These are phyloP conservation scores for Marasmius sp. DNA, from an alignment of 1,284 basidiomycete genomes.

Conservation along the genomic window DNA sequence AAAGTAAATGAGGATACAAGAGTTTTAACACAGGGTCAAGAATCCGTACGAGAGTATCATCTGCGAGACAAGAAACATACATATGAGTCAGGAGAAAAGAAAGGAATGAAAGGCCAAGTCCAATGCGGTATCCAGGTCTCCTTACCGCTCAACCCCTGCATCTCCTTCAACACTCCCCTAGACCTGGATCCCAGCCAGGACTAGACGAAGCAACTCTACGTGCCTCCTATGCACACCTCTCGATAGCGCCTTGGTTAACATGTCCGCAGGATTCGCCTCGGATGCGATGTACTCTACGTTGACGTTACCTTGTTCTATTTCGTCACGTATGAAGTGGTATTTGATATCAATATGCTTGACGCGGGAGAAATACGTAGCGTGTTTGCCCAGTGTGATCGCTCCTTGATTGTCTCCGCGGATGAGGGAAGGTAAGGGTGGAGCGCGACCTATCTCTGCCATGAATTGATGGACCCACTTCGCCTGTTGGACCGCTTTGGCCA, in stretches of 20 bases:
- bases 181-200: background rate
- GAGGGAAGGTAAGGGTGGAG: conserved; percentile 15
- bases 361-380: background rate
- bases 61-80: too few species aligned
- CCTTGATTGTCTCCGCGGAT: conserved; percentile 37
- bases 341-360: conserved; percentile 9
- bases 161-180: conserved; percentile 14
- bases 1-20: too few species aligned
- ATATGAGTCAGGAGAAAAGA: too few species aligned
- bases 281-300: background rate
- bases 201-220: background rate
- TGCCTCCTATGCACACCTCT: background rate
- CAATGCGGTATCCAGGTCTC: too few species aligned
- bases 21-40: too few species aligned
- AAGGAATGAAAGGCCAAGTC: too few species aligned
- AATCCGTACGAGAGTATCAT: too few species aligned
- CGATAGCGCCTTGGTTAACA: conserved; percentile 1
- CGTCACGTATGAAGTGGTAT: background rate
- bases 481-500: conserved; percentile 25
- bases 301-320: background rate
- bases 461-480: conserved; percentile 31
- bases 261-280: conserved; percentile 5
- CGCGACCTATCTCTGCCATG: conserved; percentile 25
- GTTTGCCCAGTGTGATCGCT: conserved; percentile 22
- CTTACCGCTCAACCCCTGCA: too few species aligned